Evolutionary conservation across 495 filamentous ascomycete species (phyloP).

Genomic region (Tuber borchii): DNA sequence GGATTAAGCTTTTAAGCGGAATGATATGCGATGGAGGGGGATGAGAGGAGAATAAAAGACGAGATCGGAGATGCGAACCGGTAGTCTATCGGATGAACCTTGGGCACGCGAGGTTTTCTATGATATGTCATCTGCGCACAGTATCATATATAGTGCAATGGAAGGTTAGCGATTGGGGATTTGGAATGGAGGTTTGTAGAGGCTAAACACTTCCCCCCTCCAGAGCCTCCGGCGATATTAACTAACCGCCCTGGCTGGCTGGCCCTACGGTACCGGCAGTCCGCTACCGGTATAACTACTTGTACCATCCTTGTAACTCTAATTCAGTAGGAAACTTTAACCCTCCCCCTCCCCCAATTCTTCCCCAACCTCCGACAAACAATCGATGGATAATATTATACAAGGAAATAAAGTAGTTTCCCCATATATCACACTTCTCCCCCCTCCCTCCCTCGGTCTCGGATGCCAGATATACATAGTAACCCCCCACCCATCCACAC

Average conservation of each 20-base stretch:
- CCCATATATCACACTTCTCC: neutral
- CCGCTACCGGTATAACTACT: too few species aligned
- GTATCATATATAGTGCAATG: neutral
- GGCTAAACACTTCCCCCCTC: neutral
- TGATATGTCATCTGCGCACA: neutral
- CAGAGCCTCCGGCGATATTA: neutral
- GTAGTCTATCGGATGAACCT: neutral
- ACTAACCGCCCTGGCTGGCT: neutral
- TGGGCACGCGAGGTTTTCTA: neutral
- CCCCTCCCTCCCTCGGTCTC: neutral
- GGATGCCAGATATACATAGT: neutral
- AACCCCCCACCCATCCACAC: neutral
- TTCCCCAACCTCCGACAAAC: neutral
- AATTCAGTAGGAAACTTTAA: neutral
- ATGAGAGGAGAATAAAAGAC: neutral
- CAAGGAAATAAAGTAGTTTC: neutral
- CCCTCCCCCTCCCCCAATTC: neutral
- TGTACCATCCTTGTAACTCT: constrained; percentile 8
- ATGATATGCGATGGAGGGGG: neutral
- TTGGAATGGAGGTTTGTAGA: neutral
- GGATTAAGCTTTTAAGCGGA: neutral
- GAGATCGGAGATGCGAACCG: neutral
- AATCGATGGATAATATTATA: neutral
- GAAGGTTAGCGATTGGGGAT: neutral
- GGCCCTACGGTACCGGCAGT: neutral